phyloP scores from a whole-genome alignment of 768 basidiomycete species.

The Xerocomellus amylosporus region DNA sequence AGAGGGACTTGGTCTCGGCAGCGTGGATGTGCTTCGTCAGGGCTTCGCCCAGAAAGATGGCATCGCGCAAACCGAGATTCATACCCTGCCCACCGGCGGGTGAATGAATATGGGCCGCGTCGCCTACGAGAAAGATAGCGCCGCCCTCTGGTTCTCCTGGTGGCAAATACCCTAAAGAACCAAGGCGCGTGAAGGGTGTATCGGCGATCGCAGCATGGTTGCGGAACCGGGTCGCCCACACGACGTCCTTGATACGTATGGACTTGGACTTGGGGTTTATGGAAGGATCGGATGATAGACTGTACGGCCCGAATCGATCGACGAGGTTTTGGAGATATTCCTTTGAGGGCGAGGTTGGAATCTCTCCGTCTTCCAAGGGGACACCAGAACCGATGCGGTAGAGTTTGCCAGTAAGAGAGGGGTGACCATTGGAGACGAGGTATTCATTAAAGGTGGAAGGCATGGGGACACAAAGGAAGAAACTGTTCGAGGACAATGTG shows the following conservation, averaged over 20 bases:
- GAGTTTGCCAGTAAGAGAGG: constrained; percentile 9
- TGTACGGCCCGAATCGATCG: constrained; percentile 40
- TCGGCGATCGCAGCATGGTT: constrained; percentile 47
- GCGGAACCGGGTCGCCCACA: constrained; percentile 50
- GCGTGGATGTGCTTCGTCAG: constrained; percentile 37
- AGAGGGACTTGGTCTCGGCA: constrained; percentile 3
- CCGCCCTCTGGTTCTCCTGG: constrained; percentile 13
- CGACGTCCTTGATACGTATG: constrained; percentile 35
- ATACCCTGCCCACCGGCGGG: constrained; percentile 58
- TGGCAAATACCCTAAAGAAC: neutral
- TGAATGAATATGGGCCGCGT: constrained; percentile 54
- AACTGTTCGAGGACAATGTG: constrained; percentile 6
- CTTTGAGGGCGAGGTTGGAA: constrained; percentile 38
- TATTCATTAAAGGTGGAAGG: constrained; percentile 17
- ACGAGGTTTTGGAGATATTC: constrained; percentile 45
- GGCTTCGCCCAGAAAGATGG: constrained; percentile 42
- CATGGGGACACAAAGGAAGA: constrained; percentile 14
- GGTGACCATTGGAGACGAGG: constrained; percentile 17
- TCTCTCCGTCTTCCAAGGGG: constrained; percentile 34
- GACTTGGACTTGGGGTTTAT: constrained; percentile 32
- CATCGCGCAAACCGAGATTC: constrained; percentile 57
- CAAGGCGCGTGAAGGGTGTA: constrained; percentile 34
- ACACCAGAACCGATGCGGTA: constrained; percentile 45
- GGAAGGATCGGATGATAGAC: constrained; percentile 37
- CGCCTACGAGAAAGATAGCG: constrained; percentile 36